These are phyloP conservation scores for Taphrina sp. DNA, from an alignment of 1,139 yeast species.

Conservation along the genomic window DNA sequence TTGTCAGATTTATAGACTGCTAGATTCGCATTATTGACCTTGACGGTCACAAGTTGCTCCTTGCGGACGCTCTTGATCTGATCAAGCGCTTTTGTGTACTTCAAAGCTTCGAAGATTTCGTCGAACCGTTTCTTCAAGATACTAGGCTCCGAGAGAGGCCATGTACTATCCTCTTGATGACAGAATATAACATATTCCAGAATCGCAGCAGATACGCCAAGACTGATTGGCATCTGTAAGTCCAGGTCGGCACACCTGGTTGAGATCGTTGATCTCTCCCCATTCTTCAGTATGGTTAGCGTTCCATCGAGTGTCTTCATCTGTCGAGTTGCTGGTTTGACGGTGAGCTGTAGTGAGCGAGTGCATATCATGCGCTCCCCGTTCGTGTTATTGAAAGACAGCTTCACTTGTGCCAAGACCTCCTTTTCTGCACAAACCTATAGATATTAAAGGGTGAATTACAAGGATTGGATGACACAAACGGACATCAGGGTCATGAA, in stretches of 20 bases:
- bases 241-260: slow-evolving; percentile 86
- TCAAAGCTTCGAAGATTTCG: slow-evolving; percentile 92
- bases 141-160: slow-evolving; percentile 96
- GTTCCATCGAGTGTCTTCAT: slow-evolving; percentile 93
- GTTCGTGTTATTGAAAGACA: slow-evolving; percentile 74
- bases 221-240: slow-evolving; percentile 68
- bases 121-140: slow-evolving; percentile 86
- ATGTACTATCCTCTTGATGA: slow-evolving; percentile 93
- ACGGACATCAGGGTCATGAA: slow-evolving; percentile 68
- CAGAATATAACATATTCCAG: slow-evolving; percentile 92
- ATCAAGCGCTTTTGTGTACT: slow-evolving; percentile 87
- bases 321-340: slow-evolving; percentile 58
- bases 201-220: slow-evolving; percentile 86
- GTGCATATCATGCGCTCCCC: slow-evolving; percentile 82
- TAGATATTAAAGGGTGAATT: not conserved
- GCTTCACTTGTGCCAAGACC: slow-evolving; percentile 84
- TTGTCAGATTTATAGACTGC: slow-evolving; percentile 71
- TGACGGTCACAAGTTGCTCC: slow-evolving; percentile 72
- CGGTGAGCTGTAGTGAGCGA: slow-evolving; percentile 71
- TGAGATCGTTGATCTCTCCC: slow-evolving; percentile 70
- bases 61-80: slow-evolving; percentile 67
- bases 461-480: too few relatives aligned
- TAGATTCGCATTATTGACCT: slow-evolving; percentile 72
- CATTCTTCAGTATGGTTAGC: slow-evolving; percentile 60
- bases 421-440: slow-evolving; percentile 58